Evolutionary conservation across 2,329 filamentous ascomycete genomes (phyloP), one percentile per base, ranked within the genome.

Genomic region (Endocalyx cinctus): DNA sequence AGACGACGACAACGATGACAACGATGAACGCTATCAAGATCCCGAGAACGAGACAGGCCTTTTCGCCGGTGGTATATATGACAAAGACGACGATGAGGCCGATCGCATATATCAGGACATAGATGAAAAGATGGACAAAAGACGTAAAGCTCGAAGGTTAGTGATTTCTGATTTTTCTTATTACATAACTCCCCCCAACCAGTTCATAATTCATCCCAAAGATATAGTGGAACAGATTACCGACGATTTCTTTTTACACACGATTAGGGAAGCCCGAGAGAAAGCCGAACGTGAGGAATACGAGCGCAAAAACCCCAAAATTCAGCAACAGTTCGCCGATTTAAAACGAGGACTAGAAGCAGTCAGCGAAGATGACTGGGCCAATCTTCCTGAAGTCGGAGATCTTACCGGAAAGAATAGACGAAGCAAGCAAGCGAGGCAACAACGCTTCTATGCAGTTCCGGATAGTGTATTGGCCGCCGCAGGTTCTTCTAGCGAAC

Each of bases 281-380:
- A 72, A 84, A 59, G 77, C 86, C 67, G 90, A 98, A 70, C 79
- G 75, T 60, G 87, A 95, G 57, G 89, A 97, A 54, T 94, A 95
- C 73, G 90, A 98, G 67, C 81, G 84, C 49, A 90, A 95, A 60
- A 97, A 98, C 58, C 92, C 92, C 11, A 98, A 97, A 64, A 96
- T 98, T 33, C 87, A 94, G 56, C 87, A 96, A 48, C 92, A 98
- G 60, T 98, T 98, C 59, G 88, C 89, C 56, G 92, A 97, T 51
- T 67, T 97, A 32, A 98, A 98, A 64, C 79, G 94, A 53, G 87
- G 87, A 5, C 74, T 98, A 23, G 83, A 85, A 25, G 84, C 82
- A 5, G 84, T 98, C 17, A 85, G 86, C 27, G 90, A 97, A 57
- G 90, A 98, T 42, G 89, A 98, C 51, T 98, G 92, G 92, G 88